Conservation (phyloP, 495 filamentous ascomycete genomes). For the Lophiotrema nucula region DNA sequence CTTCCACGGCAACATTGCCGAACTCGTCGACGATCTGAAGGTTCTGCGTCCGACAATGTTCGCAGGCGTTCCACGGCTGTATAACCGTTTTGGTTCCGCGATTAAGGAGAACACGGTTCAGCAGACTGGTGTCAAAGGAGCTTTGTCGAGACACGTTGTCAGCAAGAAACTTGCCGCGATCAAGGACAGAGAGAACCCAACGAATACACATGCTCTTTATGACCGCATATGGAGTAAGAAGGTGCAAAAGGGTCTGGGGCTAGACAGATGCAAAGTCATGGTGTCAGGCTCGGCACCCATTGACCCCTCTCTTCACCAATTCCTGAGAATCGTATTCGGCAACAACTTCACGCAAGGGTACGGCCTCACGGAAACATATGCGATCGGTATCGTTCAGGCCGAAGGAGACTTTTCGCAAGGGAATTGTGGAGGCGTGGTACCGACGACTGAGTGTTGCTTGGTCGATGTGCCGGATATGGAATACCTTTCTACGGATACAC, state of each 20-base stretch:
- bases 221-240: constrained; percentile 94
- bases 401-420: constrained; percentile 68
- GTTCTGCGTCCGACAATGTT: constrained; percentile 77
- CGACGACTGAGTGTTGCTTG: constrained; percentile 73
- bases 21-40: constrained; percentile 90
- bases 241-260: constrained; percentile 74
- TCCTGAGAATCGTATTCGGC: constrained; percentile 79
- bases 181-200: constrained; percentile 58
- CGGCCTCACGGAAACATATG: constrained; percentile 94
- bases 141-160: constrained; percentile 76
- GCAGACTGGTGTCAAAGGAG: constrained; percentile 75
- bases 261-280: constrained; percentile 72
- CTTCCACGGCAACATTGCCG: constrained; percentile 89
- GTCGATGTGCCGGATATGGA: constrained; percentile 92
- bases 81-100: constrained; percentile 81
- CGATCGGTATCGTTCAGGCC: constrained; percentile 67
- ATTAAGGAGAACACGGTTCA: constrained; percentile 77
- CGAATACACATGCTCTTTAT: constrained; percentile 81
- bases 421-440: constrained; percentile 74
- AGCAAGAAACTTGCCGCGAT: constrained; percentile 76
- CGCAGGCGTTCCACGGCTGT: constrained; percentile 86
- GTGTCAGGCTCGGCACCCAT: constrained; percentile 88
- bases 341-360: constrained; percentile 87
- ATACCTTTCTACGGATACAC: constrained; percentile 85
- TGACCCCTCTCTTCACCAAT: constrained; percentile 81